Conservation (phyloP, 2,329 filamentous ascomycete species). For the Didymella keratinophila region DNA sequence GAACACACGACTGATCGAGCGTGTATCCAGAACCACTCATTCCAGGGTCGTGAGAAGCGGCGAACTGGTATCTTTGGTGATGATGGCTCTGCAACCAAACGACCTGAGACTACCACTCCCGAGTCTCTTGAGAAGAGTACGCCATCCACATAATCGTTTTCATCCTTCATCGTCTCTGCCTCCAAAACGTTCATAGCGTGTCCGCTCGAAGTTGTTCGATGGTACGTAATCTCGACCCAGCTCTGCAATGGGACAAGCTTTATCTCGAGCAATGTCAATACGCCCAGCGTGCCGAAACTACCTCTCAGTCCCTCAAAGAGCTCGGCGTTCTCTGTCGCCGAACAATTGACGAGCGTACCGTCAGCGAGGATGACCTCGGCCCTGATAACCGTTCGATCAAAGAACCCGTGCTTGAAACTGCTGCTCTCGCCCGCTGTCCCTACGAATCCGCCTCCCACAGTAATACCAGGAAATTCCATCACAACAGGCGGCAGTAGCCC, state of each 20-base stretch:
- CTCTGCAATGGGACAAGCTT: constrained; percentile 60
- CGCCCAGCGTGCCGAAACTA: constrained; percentile 67
- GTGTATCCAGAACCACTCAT: constrained; percentile 80
- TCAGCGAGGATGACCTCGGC: constrained; percentile 70
- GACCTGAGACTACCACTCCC: constrained; percentile 68
- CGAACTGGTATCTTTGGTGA: constrained; percentile 34
- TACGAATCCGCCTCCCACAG: constrained; percentile 71
- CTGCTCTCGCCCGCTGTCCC: constrained; percentile 73
- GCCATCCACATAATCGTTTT: constrained; percentile 72
- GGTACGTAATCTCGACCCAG: constrained; percentile 70
- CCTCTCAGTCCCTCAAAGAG: constrained; percentile 67
- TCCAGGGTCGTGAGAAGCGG: constrained; percentile 63
- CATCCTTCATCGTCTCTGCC: constrained; percentile 50
- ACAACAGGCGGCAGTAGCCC: constrained; percentile 70
- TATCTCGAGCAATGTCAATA: constrained; percentile 67
- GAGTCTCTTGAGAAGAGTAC: constrained; percentile 65
- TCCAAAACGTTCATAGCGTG: constrained; percentile 59
- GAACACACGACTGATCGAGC: constrained; percentile 46
- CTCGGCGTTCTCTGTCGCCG: constrained; percentile 57
- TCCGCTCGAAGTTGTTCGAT: constrained; percentile 60
- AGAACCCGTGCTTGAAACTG: constrained; percentile 72
- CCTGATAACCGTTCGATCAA: constrained; percentile 68
- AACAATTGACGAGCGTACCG: constrained; percentile 62
- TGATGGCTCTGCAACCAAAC: constrained; percentile 57
- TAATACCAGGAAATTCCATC: constrained; percentile 77